phyloP scores from a whole-genome alignment of 75 land plant species.

The Selaginella tamariscina region DNA sequence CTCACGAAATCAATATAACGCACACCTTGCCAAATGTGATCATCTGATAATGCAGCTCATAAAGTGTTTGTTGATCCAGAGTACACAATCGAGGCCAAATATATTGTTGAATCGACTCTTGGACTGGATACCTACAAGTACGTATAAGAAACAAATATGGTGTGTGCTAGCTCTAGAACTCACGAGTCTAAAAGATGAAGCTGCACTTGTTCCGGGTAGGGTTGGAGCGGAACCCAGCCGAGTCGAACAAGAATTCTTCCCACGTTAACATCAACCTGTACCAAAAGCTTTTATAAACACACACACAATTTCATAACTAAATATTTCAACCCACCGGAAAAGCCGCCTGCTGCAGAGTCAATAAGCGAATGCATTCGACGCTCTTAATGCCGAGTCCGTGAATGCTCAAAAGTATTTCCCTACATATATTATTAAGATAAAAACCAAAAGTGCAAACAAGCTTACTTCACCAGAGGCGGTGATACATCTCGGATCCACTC shows the following conservation, averaged over 20 bases:
- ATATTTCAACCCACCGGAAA: slow-evolving; percentile 54
- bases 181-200: slow-evolving; percentile 60
- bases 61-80: slow-evolving; percentile 87
- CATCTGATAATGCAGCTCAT: slow-evolving; percentile 94
- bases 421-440: slow-evolving; percentile 21
- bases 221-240: slow-evolving; percentile 92
- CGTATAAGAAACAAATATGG: neutral
- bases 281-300: slow-evolving; percentile 1
- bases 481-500: slow-evolving; percentile 79
- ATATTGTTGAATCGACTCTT: slow-evolving; percentile 72
- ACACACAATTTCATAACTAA: neutral
- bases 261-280: slow-evolving; percentile 84
- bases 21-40: slow-evolving; percentile 99
- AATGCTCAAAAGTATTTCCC: slow-evolving; percentile 68
- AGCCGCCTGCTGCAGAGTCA: slow-evolving; percentile 69
- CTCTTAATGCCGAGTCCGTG: slow-evolving; percentile 74
- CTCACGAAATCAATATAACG: too few relatives aligned
- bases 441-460: slow-evolving; percentile 1
- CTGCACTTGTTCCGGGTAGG: slow-evolving; percentile 48
- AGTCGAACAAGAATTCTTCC: slow-evolving; percentile 68
- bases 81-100: slow-evolving; percentile 92
- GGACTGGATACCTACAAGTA: slow-evolving; percentile 57
- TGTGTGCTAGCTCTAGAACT: slow-evolving; percentile 16
- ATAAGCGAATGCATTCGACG: slow-evolving; percentile 75
- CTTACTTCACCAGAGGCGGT: slow-evolving; percentile 67